These are phyloP conservation scores for Talaromyces stipitatus DNA, from an alignment of 495 filamentous ascomycete species.

Conservation along the genomic window DNA sequence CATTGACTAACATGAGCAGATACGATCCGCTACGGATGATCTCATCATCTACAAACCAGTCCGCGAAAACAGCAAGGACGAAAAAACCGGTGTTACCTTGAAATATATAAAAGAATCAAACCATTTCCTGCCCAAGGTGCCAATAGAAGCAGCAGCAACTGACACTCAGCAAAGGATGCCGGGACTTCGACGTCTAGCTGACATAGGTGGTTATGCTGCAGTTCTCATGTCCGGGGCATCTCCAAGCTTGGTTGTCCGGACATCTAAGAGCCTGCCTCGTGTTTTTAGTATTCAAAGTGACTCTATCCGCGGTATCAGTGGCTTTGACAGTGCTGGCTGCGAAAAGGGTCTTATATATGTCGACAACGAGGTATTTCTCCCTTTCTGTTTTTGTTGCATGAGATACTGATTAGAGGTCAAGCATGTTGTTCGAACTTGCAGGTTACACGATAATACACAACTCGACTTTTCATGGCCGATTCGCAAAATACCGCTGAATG, in stretches of 20 bases:
- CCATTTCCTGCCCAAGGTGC: slow-evolving; percentile 44
- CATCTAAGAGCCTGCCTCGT: slow-evolving; percentile 63
- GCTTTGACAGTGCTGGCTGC: slow-evolving; percentile 66
- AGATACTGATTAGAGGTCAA: slow-evolving; percentile 21
- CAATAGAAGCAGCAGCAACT: slow-evolving; percentile 32
- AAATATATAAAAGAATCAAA: slow-evolving; percentile 72
- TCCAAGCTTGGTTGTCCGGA: slow-evolving; percentile 72
- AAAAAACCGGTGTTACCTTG: slow-evolving; percentile 36
- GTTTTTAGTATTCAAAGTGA: slow-evolving; percentile 61
- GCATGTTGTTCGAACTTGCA: slow-evolving; percentile 57
- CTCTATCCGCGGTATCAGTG: slow-evolving; percentile 56
- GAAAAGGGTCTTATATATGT: slow-evolving; percentile 76
- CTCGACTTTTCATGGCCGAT: slow-evolving; percentile 67
- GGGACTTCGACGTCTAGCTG: slow-evolving; percentile 53
- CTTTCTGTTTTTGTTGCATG: not conserved
- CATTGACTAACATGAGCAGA: slow-evolving; percentile 27
- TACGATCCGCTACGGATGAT: slow-evolving; percentile 73
- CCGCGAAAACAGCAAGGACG: slow-evolving; percentile 25
- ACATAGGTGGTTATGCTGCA: slow-evolving; percentile 66
- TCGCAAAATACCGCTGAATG: slow-evolving; percentile 57
- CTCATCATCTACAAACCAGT: slow-evolving; percentile 83
- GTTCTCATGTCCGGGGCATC: slow-evolving; percentile 75
- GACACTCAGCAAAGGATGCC: slow-evolving; percentile 29
- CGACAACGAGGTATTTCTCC: slow-evolving; percentile 38
- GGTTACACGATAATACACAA: slow-evolving; percentile 53